Evolutionary conservation across 2,329 filamentous ascomycete species (phyloP).

Genomic region (Aspergillus caelatus): DNA sequence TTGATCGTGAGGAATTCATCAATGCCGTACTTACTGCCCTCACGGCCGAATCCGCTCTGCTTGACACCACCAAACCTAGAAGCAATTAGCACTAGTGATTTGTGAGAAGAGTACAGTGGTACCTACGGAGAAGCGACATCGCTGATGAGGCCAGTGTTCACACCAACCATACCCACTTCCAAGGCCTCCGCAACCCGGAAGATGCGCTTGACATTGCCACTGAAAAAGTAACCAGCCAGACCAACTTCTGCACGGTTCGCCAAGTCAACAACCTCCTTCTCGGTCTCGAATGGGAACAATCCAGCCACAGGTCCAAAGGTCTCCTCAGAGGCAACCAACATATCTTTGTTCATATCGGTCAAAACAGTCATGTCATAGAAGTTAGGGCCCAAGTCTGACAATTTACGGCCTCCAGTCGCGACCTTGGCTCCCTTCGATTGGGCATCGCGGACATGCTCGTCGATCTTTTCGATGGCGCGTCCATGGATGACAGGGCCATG

Average conservation of each 20-base stretch:
- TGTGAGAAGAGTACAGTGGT: not conserved
- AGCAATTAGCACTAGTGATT: constrained; percentile 19
- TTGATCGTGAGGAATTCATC: constrained; percentile 77
- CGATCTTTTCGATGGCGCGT: constrained; percentile 77
- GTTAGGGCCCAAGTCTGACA: constrained; percentile 75
- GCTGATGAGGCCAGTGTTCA: constrained; percentile 71
- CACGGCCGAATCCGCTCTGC: constrained; percentile 77
- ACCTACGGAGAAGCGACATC: constrained; percentile 55
- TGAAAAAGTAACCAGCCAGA: constrained; percentile 93
- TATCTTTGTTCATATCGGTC: constrained; percentile 79
- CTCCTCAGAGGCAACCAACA: constrained; percentile 84
- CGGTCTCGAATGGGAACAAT: constrained; percentile 83
- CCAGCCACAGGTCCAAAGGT: constrained; percentile 95
- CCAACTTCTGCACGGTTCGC: constrained; percentile 86
- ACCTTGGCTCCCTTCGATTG: constrained; percentile 75
- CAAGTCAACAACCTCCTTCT: constrained; percentile 81
- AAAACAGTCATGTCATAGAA: constrained; percentile 92
- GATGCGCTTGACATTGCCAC: constrained; percentile 58
- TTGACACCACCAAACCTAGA: constrained; percentile 77
- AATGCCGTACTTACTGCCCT: constrained; percentile 76
- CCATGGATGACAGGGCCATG: constrained; percentile 68
- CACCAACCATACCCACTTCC: constrained; percentile 56
- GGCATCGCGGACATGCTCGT: constrained; percentile 78
- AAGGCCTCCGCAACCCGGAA: constrained; percentile 64
- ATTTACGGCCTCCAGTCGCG: constrained; percentile 71